A percentile compares a stretch with the other conserved stretches of the same genome.
These are phyloP conservation scores for Cryphonectria nitschkei DNA, from an alignment of 2,329 filamentous ascomycete genomes.

Conservation along the genomic window DNA sequence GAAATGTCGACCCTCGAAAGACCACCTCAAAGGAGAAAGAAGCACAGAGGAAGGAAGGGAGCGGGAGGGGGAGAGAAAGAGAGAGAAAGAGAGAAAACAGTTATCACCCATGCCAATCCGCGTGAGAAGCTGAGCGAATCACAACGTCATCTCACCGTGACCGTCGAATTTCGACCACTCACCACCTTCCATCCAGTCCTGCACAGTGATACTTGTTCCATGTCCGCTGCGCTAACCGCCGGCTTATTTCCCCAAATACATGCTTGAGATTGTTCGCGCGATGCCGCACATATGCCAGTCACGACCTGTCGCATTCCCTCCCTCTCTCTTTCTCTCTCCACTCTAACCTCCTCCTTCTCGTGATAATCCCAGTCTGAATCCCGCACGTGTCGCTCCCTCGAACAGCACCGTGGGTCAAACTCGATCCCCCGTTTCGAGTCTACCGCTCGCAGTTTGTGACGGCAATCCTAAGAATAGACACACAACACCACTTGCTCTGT, in stretches of 20 bases:
- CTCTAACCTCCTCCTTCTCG: background rate
- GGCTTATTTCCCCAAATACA: background rate
- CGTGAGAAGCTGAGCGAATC: background rate
- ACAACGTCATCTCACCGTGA: constrained; percentile 4
- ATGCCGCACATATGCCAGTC: background rate
- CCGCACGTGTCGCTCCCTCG: background rate
- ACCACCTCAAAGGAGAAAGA: background rate
- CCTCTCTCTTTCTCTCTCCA: background rate
- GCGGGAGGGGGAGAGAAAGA: background rate
- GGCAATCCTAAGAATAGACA: background rate
- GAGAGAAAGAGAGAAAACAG: background rate
- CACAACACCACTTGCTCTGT: background rate
- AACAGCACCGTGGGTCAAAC: background rate
- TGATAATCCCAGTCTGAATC: background rate
- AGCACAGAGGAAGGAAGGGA: background rate
- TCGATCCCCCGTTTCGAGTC: background rate
- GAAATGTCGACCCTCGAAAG: background rate
- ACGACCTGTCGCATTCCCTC: background rate
- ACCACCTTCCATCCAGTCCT: background rate
- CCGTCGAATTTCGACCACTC: constrained; percentile 5
- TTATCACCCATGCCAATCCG: background rate
- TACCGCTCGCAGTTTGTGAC: background rate
- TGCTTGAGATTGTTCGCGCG: background rate
- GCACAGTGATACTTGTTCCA: background rate
- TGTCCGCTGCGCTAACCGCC: background rate